These are phyloP conservation scores for Rosa hybrid DNA, from an alignment of 331 rosid genomes.

Conservation along the genomic window DNA sequence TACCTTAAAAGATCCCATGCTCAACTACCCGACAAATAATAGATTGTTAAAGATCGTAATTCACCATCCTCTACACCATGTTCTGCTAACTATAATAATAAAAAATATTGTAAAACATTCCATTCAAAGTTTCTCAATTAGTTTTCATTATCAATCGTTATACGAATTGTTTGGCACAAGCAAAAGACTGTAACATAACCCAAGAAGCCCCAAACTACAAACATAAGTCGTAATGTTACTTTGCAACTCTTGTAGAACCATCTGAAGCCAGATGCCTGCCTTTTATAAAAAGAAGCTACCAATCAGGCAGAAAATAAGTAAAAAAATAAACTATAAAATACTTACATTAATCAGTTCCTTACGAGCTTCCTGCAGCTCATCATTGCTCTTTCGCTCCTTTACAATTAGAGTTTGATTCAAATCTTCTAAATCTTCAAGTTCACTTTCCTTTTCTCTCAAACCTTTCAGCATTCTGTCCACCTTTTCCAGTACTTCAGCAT, in stretches of 20 bases:
- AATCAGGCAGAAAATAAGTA: neutral
- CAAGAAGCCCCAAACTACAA: neutral
- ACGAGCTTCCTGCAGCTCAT: conserved; percentile 95
- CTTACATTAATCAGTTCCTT: conserved; percentile 79
- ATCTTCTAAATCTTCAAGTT: conserved; percentile 62
- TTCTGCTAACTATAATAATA: neutral
- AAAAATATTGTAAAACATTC: neutral
- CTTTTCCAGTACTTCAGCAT: conserved; percentile 69
- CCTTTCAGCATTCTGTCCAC: conserved; percentile 59
- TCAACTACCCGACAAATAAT: neutral
- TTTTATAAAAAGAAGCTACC: neutral
- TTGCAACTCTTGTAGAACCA: conserved; percentile 10
- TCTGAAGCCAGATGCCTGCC: conserved; percentile 20
- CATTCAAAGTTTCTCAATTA: neutral
- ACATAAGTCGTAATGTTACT: neutral
- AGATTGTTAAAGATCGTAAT: neutral
- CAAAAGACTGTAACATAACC: neutral
- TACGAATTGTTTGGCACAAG: neutral
- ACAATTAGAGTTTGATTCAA: conserved; percentile 74
- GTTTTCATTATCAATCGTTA: neutral
- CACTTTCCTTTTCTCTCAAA: conserved; percentile 82
- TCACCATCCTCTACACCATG: neutral
- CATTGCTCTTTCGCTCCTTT: conserved; percentile 87
- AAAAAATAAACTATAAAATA: conserved; percentile 9
- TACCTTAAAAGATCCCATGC: neutral